Evolutionary conservation across 2,329 filamentous ascomycete species (phyloP), one percentile per base, ranked within the genome.

Genomic region (Aspergillus ibericus): DNA sequence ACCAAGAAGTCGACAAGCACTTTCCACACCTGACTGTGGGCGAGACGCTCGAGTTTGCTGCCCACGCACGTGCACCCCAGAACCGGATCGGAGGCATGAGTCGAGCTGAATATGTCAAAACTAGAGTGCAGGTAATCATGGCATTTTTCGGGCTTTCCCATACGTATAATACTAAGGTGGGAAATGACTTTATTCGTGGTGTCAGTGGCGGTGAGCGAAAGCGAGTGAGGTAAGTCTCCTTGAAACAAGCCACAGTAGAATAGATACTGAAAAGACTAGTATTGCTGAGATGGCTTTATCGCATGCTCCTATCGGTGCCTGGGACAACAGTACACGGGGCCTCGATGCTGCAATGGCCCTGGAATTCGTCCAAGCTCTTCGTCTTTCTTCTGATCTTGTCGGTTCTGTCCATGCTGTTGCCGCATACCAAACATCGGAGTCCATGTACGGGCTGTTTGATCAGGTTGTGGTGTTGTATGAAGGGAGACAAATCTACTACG

Each of bases 21-120:
- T 88, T 93, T 88, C 27, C 72, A 92, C 58, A 65, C 34, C 56
- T 70, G 20, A 64, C 84, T 0, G 89, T 92, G 35, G 88, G 89
- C 53, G 87, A 92, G 67, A 93, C 90, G 1, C 82, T 93, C 40
- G 86, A 85, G 53, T 92, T 92, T 63, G 89, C 90, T 16, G 88
- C 89, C 5, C 81, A 83, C 16, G 88, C 89, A 3, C 75, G 80
- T 8, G 79, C 77, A 13, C 79, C 81, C 1, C 59, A 61, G 13
- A 56, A 58, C 13, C 15, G 53, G 5, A 51, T 50, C n/a, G 51
- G 51, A 5, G 51, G 16, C 6, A 32, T 40, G 50, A 25, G 9
- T 18, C 32, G 34, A 4, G 25, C 22, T 10, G 47, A 56, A 16
- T 50, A 56, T 10, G 54, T 35, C 36, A 53, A 32, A 13, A 44